These are phyloP conservation scores for Dipodascus albidus DNA, from an alignment of 805 yeast genomes.

Conservation along the genomic window DNA sequence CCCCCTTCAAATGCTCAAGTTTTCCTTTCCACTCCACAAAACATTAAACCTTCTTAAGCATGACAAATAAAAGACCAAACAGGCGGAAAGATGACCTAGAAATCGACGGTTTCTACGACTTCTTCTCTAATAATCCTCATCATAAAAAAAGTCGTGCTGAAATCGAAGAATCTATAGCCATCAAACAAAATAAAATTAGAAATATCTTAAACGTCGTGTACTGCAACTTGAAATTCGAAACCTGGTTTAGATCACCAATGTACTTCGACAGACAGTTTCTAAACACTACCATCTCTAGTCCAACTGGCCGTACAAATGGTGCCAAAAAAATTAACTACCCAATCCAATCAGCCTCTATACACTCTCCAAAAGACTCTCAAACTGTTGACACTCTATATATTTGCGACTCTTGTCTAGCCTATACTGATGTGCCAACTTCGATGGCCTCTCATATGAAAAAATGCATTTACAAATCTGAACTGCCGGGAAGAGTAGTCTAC, in stretches of 20 bases:
- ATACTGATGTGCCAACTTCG: constrained; percentile 38
- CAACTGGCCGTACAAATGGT: constrained; percentile 24
- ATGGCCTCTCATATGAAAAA: constrained; percentile 37
- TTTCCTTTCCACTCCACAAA: not conserved
- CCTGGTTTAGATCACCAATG: constrained; percentile 87
- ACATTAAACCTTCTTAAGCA: not conserved
- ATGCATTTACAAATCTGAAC: constrained; percentile 19
- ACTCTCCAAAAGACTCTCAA: constrained; percentile 2
- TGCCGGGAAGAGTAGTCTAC: constrained; percentile 64
- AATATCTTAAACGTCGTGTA: constrained; percentile 57
- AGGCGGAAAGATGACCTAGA: not conserved
- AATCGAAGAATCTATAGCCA: not conserved
- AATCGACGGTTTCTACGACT: not conserved
- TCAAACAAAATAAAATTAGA: constrained; percentile 16
- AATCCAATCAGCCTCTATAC: constrained; percentile 4
- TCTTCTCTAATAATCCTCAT: not conserved
- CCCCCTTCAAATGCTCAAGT: not conserved
- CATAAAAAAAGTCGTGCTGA: not conserved
- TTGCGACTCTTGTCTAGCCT: constrained; percentile 79
- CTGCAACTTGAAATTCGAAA: constrained; percentile 56
- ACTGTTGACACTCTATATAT: constrained; percentile 42
- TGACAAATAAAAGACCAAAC: not conserved
- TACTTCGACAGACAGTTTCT: constrained; percentile 37
- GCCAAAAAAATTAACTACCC: constrained; percentile 7
- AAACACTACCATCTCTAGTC: constrained; percentile 4